Evolutionary conservation across 345 rosid species (phyloP).

Genomic region (Brassica cretica): DNA sequence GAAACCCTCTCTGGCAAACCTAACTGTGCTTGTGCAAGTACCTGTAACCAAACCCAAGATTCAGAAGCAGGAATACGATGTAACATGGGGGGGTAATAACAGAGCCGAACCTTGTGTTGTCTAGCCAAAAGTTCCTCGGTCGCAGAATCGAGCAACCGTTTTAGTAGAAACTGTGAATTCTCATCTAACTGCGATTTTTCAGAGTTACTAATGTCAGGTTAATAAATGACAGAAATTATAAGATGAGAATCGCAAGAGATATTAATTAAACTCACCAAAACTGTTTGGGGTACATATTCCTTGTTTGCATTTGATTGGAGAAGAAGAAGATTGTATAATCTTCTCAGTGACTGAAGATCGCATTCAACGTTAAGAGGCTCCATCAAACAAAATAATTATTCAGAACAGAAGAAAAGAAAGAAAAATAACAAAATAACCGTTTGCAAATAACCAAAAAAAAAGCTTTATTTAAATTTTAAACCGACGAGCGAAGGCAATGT

Average conservation of each 20-base stretch:
- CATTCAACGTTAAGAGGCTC: constrained; percentile 39
- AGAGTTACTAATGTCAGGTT: neutral
- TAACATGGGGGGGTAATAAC: neutral
- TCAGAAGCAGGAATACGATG: neutral
- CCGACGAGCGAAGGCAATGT: neutral
- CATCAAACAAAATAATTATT: constrained; percentile 11
- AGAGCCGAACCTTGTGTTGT: constrained; percentile 38
- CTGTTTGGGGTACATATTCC: neutral
- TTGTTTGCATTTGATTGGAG: constrained; percentile 23
- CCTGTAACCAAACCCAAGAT: constrained; percentile 33
- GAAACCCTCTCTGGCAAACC: constrained; percentile 19
- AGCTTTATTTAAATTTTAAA: neutral
- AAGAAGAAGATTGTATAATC: constrained; percentile 46
- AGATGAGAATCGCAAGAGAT: neutral
- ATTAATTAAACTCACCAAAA: constrained; percentile 38
- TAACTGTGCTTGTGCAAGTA: constrained; percentile 40
- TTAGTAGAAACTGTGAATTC: constrained; percentile 44
- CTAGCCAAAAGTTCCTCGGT: constrained; percentile 40
- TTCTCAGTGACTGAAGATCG: constrained; percentile 53
- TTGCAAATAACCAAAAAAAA: neutral
- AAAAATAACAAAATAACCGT: neutral
- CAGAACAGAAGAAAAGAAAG: neutral
- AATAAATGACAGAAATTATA: neutral
- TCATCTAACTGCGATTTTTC: constrained; percentile 42
- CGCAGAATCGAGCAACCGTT: constrained; percentile 54